These are phyloP conservation scores for Linnemannia zychae DNA, from an alignment of 192 early-diverging fungal genomes.

Conservation along the genomic window DNA sequence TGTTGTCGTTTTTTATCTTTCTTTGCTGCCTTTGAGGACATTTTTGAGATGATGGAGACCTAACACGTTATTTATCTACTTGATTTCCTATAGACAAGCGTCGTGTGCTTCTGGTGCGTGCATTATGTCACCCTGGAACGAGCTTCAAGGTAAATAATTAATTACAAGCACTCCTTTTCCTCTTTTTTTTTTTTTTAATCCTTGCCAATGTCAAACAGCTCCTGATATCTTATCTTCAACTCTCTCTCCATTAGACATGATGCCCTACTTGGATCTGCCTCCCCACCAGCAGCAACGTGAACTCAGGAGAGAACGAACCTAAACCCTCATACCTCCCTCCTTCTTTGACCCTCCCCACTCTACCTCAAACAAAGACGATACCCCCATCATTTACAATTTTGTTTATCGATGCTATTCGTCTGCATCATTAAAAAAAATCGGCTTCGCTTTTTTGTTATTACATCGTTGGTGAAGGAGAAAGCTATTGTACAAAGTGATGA, in stretches of 20 bases:
- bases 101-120: conserved; percentile 42
- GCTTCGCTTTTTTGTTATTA: too few species aligned
- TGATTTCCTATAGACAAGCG: conserved; percentile 28
- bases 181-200: background rate
- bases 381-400: background rate
- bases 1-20: background rate
- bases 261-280: conserved; percentile 22
- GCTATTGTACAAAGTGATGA: too few species aligned
- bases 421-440: background rate
- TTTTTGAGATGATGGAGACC: background rate
- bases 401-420: background rate
- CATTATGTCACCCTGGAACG: conserved; percentile 53
- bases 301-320: conserved; percentile 33
- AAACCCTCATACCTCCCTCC: background rate
- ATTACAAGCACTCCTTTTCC: background rate
- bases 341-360: background rate
- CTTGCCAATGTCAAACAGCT: too few species aligned
- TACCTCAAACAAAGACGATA: background rate
- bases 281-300: conserved; percentile 44
- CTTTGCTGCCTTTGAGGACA: background rate
- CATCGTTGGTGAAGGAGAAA: too few species aligned
- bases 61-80: background rate
- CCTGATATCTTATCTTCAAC: too few species aligned
- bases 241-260: conserved; percentile 27
- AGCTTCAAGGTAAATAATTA: conserved; percentile 36